Base-by-base conservation (phyloP, 176 grass and related monocot species). In the Eremochloa ophiuroides region DNA sequence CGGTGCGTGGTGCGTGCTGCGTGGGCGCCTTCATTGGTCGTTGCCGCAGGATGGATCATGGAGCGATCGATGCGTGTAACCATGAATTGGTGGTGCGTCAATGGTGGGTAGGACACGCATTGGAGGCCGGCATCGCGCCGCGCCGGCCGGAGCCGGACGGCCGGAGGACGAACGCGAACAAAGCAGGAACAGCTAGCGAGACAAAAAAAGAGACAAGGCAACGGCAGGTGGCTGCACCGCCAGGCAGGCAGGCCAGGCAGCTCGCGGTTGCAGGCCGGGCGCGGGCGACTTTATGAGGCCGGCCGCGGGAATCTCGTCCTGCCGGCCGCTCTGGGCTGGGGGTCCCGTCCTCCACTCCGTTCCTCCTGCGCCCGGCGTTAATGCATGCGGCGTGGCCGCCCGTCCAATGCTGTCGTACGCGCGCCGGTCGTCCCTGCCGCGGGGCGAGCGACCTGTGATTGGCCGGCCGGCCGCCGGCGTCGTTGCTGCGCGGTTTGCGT, bases 261-360 rank as follows among this genome's bases (percentile, higher is more conserved):
- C 51, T 55, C 55, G 82, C 62, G 23, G 61, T 51, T 55, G 60
- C 70, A 15, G 81, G 33, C 25, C n/a, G 51, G 84, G 6, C 9
- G 22, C 22, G 50, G 41, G 22, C 53, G 22, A 58, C 3, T 58
- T 78, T 73, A 47, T 67, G 75, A 77, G n/a, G 69, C 68, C 68
- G 67, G 25, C 66, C 61, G 67, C n/a, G 83, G 75, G 83, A 85
- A 85, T 85, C 83, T 79, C 29, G 83, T 40, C 75, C 65, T 79
- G 75, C 51, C 35, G 72, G 20, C 82, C 23, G 13, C 80, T 59
- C 58, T 16, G 18, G 51, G 51, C 7, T 50, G 48, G 48, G 48
- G 6, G 15, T 7, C 80, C 31, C 62, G 62, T 20, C 17, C 73
- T 27, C 20, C 56, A 8, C 26, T 55, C 37, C 37, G 37, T 1